Evolutionary conservation across 306 rosid species (phyloP).

Genomic region (Lathyrus sativus): DNA sequence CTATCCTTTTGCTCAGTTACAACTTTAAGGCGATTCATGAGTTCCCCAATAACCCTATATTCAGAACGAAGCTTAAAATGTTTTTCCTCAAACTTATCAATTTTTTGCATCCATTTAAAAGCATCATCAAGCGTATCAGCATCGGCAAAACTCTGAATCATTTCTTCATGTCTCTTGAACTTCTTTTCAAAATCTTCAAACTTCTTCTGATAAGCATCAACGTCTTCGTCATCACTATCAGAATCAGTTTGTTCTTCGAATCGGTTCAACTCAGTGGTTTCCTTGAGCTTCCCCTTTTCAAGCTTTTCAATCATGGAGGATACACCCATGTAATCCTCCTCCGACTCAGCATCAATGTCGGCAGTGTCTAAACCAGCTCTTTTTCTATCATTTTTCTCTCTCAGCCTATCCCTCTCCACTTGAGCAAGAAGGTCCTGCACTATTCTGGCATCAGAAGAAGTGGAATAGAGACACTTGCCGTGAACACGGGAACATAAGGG

Average conservation of each 20-base stretch:
- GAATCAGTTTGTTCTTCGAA: conserved; percentile 84
- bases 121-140: conserved; percentile 80
- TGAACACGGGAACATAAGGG: conserved; percentile 21
- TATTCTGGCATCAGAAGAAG: conserved; percentile 36
- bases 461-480: conserved; percentile 45
- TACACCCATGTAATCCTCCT: conserved; percentile 71
- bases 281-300: conserved; percentile 52
- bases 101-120: conserved; percentile 75
- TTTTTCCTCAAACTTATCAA: conserved; percentile 77
- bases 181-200: conserved; percentile 61
- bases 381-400: conserved; percentile 58
- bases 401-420: conserved; percentile 66
- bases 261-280: conserved; percentile 36
- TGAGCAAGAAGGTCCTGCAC: conserved; percentile 58
- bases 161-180: conserved; percentile 62
- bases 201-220: conserved; percentile 51
- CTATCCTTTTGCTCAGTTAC: conserved; percentile 72
- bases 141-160: conserved; percentile 53
- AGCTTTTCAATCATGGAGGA: conserved; percentile 69
- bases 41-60: conserved; percentile 86
- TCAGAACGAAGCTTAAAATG: conserved; percentile 73
- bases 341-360: conserved; percentile 61
- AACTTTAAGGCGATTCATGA: conserved; percentile 73
- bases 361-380: conserved; percentile 63
- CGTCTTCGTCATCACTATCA: conserved; percentile 68